Base-by-base conservation (phyloP, 768 basidiomycete genomes). In the Mycena metata region DNA sequence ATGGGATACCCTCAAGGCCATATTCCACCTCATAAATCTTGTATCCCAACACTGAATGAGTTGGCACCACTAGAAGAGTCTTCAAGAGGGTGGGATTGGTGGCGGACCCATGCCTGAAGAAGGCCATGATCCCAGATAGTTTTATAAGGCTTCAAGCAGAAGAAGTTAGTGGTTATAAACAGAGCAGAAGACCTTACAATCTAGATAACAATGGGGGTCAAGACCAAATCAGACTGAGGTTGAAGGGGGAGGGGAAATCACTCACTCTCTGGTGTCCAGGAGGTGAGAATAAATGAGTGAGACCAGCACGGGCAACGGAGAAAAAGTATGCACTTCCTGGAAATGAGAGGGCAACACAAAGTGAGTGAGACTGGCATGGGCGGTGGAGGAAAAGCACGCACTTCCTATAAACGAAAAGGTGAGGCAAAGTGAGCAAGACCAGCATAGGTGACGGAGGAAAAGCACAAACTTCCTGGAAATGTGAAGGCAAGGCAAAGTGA, bases 1-100 rank as follows among this genome's bases (percentile, higher is more conserved):
- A 54, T 23, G 36, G 52, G 52, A 54, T 36, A 19, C 33, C 52
- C 52, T 54, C 19, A 54, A 54, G 52, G 52, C 35, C 30, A 54
- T n/a, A 54, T 10, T 39, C n/a, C 52, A 54, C 33, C 12, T 39
- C 52, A 16, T 21, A 54, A 54, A 39, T 54, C 23, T 54, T 54
- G 33, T 54, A 13, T 54, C 4, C 2, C 39, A n/a, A 54, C 35
- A 35, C 26, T 52, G 11, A 33, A 52, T 52, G 26, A 52, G 33
- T 19, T 52, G 51, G 24, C 46, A 23, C 49, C 49, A 6, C 49
- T 50, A 16, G 10, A 50, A 50, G 5, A 15, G 23, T n/a, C n/a
- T n/a, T n/a, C n/a, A n/a, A n/a, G n/a, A n/a, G n/a, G n/a, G n/a
- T n/a, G n/a, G n/a, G n/a, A n/a, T n/a, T n/a, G n/a, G n/a, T n/a